These are phyloP conservation scores for Gleditsia sinensis DNA, from an alignment of 306 rosid species.

Conservation along the genomic window DNA sequence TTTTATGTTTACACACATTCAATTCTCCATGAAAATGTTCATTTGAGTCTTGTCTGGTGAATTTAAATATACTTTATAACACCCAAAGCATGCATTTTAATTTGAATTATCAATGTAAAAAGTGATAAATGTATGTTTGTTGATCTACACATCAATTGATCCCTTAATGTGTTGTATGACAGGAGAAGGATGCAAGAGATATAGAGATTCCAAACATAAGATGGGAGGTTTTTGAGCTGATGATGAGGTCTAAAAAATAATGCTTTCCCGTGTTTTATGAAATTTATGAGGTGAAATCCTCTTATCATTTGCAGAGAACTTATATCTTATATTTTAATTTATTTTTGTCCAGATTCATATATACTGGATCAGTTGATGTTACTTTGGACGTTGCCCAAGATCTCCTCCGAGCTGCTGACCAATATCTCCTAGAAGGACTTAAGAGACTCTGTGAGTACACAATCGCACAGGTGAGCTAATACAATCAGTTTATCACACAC, in stretches of 20 bases:
- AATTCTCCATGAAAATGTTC: not conserved
- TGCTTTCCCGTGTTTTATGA: slow-evolving; percentile 3
- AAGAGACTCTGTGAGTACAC: slow-evolving; percentile 83
- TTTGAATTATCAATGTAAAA: slow-evolving; percentile 3
- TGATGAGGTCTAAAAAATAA: slow-evolving; percentile 71
- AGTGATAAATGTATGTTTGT: not conserved
- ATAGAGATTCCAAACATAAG: slow-evolving; percentile 88
- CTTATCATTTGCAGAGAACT: slow-evolving; percentile 14
- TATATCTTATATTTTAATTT: slow-evolving; percentile 2
- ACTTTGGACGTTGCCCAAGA: slow-evolving; percentile 77
- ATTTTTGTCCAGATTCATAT: slow-evolving; percentile 66
- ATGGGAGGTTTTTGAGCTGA: slow-evolving; percentile 89
- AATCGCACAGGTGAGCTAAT: slow-evolving; percentile 71
- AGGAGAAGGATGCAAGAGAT: slow-evolving; percentile 95
- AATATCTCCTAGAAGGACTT: slow-evolving; percentile 90
- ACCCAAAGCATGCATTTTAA: not conserved
- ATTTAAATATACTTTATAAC: not conserved
- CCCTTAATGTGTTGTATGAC: slow-evolving; percentile 31
- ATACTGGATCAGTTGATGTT: slow-evolving; percentile 85
- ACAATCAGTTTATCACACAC: not conserved
- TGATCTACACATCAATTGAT: not conserved
- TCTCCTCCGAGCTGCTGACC: slow-evolving; percentile 93
- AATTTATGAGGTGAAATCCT: slow-evolving; percentile 16
- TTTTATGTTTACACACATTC: slow-evolving; percentile 8
- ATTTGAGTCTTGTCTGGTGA: not conserved